A percentile compares a stretch with the other conserved stretches of the same genome.
Conservation (phyloP, 1,139 yeast species). For the Geotrichum macrosporum region DNA sequence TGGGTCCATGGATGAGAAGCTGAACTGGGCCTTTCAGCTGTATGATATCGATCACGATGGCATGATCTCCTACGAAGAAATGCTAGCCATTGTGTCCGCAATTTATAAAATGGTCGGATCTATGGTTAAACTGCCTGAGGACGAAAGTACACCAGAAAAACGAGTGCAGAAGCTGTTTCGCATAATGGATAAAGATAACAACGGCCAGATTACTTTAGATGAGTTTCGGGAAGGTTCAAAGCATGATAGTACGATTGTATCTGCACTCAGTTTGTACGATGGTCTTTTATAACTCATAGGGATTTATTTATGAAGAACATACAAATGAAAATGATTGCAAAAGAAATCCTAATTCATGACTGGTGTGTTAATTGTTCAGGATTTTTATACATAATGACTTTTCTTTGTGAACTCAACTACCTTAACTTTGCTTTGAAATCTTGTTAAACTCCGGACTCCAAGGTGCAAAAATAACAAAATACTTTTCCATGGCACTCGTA, state of each 20-base stretch:
- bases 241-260: slow-evolving; percentile 73
- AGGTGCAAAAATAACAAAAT: no score
- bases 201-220: slow-evolving; percentile 65
- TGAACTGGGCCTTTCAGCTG: slow-evolving; percentile 74
- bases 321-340: no score
- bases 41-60: slow-evolving; percentile 84
- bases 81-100: slow-evolving; percentile 73
- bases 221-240: slow-evolving; percentile 82
- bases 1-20: slow-evolving; percentile 81
- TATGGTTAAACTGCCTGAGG: slow-evolving; percentile 88
- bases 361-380: no score
- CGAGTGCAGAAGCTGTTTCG: slow-evolving; percentile 78
- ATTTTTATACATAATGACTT: no score
- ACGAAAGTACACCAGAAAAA: slow-evolving; percentile 86
- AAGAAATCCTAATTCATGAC: no score
- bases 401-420: no score
- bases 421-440: no score
- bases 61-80: slow-evolving; percentile 65
- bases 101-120: slow-evolving; percentile 95
- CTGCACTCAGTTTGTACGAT: slow-evolving; percentile 69
- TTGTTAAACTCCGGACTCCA: no score
- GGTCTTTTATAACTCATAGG: slow-evolving; percentile 36
- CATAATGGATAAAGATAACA: slow-evolving; percentile 64
- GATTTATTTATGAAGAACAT: no score
- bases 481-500: no score